Percentiles rank a stretch among this genome's conserved stretches.
Conservation (phyloP, 2,329 filamentous ascomycete genomes). For the Pseudocercospora vitis region DNA sequence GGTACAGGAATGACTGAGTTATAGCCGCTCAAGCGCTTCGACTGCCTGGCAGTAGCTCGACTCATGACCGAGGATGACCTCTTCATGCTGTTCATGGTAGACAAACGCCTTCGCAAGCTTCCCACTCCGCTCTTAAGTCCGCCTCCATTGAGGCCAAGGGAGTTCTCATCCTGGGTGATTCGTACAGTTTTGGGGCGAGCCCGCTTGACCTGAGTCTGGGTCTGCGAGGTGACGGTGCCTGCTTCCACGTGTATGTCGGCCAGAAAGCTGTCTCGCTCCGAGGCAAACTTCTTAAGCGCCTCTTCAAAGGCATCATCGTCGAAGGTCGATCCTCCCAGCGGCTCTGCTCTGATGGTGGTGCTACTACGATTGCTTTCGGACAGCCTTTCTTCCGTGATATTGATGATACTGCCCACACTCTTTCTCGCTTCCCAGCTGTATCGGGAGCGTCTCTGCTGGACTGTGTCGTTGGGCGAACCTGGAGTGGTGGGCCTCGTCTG, state of each 20-base stretch:
- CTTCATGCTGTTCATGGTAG: conserved; percentile 94
- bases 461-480: conserved; percentile 42
- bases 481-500: conserved; percentile 50
- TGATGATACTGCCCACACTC: conserved; percentile 53
- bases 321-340: conserved; percentile 40
- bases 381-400: conserved; percentile 45
- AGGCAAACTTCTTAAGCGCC: conserved; percentile 89
- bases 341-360: conserved; percentile 57
- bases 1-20: conserved; percentile 96
- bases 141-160: conserved; percentile 31
- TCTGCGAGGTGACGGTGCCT: conserved; percentile 61
- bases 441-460: conserved; percentile 40
- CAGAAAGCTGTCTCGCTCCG: conserved; percentile 89
- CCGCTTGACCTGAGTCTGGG: conserved; percentile 48
- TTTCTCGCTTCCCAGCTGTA: conserved; percentile 51
- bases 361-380: conserved; percentile 65
- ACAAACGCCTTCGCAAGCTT: conserved; percentile 88
- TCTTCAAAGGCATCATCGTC: conserved; percentile 80
- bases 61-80: conserved; percentile 71
- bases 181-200: conserved; percentile 78
- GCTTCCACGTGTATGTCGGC: conserved; percentile 89
- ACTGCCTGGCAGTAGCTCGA: conserved; percentile 73
- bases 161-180: conserved; percentile 69
- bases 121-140: conserved; percentile 66
- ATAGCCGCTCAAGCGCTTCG: conserved; percentile 90